Evolutionary conservation across 768 basidiomycete genomes (phyloP), one percentile per base, ranked within the genome.

Genomic region (Termitomyces sp.): DNA sequence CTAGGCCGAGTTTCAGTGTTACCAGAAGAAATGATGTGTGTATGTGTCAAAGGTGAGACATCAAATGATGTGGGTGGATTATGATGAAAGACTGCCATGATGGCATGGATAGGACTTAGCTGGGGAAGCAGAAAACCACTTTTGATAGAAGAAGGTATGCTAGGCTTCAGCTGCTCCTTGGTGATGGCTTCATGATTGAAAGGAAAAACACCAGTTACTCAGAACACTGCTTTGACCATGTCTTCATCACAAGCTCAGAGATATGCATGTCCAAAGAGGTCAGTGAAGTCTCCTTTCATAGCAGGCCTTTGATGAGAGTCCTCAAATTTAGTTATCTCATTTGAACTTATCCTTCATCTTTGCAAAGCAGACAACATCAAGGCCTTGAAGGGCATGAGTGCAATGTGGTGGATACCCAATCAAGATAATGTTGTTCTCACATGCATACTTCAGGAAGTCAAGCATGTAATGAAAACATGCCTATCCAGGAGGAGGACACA

Each of bases 341-440:
- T 35, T 63, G 29, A 23, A 57, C 5, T 43, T 31, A n/a, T 57
- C 48, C 62, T 79, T 80, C 71, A 79, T 69, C 52, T 51, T 65
- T 25, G 67, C 71, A 61, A 79, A 79, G 57, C 74, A 76, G 2
- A 75, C 73, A 21, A 78, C 75, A 63, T 79, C 74, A 21, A 80
- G 72, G 9, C 76, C 75, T 60, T 80, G 77, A 5, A 76, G 63
- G 0, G 68, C 68, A 65, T 79, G 73, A 0, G 71, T 77, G 57
- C 72, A 75, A 47, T 77, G 75, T 12, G 72, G 64, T 55, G 71
- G 77, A 59, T 77, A 78, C 3, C 68, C 69, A 16, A 74, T 59
- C 12, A 79, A 53, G 4, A 58, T 41, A 49, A 81, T 79, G 53
- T 77, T 76, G 63, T 75, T 61, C 44, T 58, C 60, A 4, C 25